phyloP scores from a whole-genome alignment of 2,329 filamentous ascomycete species.

The Blastomyces gilchristii region DNA sequence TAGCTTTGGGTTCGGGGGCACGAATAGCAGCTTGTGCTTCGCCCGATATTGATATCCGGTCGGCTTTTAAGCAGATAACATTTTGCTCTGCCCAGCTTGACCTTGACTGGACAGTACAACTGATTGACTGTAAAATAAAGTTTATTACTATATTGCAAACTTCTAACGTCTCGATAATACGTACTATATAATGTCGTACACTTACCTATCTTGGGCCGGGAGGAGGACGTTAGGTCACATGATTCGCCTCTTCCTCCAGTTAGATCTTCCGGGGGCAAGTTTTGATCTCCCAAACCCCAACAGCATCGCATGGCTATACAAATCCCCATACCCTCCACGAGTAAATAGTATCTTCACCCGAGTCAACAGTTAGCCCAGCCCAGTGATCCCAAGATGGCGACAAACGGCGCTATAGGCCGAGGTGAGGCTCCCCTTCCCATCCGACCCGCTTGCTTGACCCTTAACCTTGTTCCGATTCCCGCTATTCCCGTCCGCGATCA shows the following conservation, averaged over 20 bases:
- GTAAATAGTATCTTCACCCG: background rate
- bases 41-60: slow-evolving; percentile 17
- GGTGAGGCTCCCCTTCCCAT: slow-evolving; percentile 20
- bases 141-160: background rate
- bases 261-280: background rate
- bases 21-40: slow-evolving; percentile 84
- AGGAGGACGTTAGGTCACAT: background rate
- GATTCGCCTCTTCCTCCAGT: background rate
- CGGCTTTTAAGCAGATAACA: slow-evolving; percentile 5
- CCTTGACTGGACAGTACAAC: background rate
- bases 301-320: background rate
- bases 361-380: background rate
- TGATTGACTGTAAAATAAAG: background rate
- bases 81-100: background rate
- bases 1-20: slow-evolving; percentile 96
- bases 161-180: background rate
- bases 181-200: background rate
- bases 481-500: background rate
- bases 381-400: slow-evolving; percentile 20
- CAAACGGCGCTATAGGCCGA: slow-evolving; percentile 28
- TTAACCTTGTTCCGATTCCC: slow-evolving; percentile 1
- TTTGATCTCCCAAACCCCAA: background rate
- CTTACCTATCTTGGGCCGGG: too few species aligned
- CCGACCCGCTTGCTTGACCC: background rate
- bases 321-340: background rate